Evolutionary conservation across 257 asterid species (phyloP).

Genomic region (Solanum peruvianum): DNA sequence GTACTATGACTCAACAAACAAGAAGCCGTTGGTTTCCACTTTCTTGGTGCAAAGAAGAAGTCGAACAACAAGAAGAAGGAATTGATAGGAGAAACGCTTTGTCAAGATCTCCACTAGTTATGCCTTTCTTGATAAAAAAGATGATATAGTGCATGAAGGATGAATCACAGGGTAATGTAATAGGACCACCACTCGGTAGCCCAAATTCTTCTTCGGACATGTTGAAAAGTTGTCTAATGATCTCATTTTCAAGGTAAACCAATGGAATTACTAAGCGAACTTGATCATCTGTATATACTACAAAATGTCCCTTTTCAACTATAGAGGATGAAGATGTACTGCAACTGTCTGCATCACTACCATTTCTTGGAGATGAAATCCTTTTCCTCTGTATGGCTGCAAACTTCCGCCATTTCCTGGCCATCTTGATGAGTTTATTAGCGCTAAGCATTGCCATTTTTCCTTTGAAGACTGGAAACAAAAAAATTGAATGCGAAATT

Average conservation of each 20-base stretch:
- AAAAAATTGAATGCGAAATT: background rate
- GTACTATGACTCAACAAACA: background rate
- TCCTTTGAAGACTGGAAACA: background rate
- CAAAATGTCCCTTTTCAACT: constrained; percentile 23
- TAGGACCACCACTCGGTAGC: background rate
- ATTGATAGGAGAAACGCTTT: background rate
- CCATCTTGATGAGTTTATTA: background rate
- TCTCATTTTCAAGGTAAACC: background rate
- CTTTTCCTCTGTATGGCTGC: background rate
- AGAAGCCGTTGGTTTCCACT: background rate
- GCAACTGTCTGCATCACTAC: background rate
- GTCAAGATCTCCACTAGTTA: background rate
- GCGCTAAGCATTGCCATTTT: background rate
- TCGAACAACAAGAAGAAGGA: background rate
- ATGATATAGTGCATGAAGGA: background rate
- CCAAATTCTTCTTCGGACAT: background rate
- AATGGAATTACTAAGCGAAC: background rate
- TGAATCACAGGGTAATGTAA: background rate
- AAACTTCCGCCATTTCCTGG: background rate
- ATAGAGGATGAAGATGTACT: background rate
- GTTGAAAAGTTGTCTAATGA: background rate
- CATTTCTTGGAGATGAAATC: background rate
- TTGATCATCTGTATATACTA: constrained; percentile 12
- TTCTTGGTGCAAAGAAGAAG: background rate
- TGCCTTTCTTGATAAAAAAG: background rate